phyloP scores from a whole-genome alignment of 352 stramenopile genomes.

The Phytophthora niederhauseri region DNA sequence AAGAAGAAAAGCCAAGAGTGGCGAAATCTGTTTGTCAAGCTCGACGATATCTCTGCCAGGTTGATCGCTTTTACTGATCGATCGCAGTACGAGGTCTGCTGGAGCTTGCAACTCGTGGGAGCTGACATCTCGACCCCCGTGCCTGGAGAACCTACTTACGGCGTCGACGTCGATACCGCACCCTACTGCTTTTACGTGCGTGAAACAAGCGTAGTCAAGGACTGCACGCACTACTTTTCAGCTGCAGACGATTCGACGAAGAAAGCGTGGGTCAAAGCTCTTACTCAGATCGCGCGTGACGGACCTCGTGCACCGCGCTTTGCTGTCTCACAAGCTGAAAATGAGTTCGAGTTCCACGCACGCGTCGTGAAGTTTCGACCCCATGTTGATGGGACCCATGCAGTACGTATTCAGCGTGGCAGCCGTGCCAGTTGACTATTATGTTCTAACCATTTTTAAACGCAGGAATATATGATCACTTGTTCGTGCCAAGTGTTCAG shows the following conservation, averaged over 20 bases:
- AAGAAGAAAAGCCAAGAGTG: constrained; percentile 48
- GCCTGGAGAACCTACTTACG: constrained; percentile 55
- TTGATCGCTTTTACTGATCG: constrained; percentile 61
- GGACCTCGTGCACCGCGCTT: constrained; percentile 55
- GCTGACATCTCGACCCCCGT: constrained; percentile 66
- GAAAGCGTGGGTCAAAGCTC: constrained; percentile 58
- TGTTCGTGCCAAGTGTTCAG: constrained; percentile 68
- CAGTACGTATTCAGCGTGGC: constrained; percentile 30
- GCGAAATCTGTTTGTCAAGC: constrained; percentile 59
- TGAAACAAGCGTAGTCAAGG: constrained; percentile 39
- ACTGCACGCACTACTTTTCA: constrained; percentile 49
- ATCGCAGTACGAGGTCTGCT: constrained; percentile 53
- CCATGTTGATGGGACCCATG: constrained; percentile 53
- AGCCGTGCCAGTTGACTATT: not conserved
- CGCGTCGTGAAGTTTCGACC: constrained; percentile 47
- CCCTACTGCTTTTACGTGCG: constrained; percentile 69
- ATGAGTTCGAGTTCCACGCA: constrained; percentile 52
- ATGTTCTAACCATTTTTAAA: not conserved
- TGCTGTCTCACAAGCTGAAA: constrained; percentile 30
- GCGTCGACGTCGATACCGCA: constrained; percentile 51
- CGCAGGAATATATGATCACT: constrained; percentile 68
- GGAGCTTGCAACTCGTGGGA: constrained; percentile 51
- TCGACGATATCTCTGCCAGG: constrained; percentile 70
- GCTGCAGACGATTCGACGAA: constrained; percentile 48
- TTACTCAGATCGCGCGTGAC: constrained; percentile 50